Percentiles rank a stretch among this genome's conserved stretches.
Conservation (phyloP, 257 asterid species). For the Nicotiana tomentosiformis region DNA sequence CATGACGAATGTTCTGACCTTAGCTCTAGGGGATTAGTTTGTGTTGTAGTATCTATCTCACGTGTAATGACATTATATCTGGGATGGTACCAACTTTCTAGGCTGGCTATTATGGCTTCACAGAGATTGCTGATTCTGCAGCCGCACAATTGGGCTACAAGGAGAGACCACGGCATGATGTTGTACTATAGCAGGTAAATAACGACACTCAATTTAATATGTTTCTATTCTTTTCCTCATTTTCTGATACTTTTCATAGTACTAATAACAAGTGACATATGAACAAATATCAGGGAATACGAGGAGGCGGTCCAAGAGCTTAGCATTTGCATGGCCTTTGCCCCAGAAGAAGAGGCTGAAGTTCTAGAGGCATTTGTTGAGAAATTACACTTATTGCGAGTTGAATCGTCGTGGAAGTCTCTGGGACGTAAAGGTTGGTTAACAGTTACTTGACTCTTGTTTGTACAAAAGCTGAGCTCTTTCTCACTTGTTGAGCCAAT, state of each 20-base stretch:
- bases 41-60: background rate
- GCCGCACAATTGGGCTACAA: conserved; percentile 81
- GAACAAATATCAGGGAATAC: conserved; percentile 51
- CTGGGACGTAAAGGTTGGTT: conserved; percentile 44
- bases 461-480: background rate
- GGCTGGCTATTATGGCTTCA: conserved; percentile 90
- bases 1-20: background rate
- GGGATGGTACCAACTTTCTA: conserved; percentile 24
- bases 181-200: conserved; percentile 69
- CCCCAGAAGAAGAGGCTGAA: conserved; percentile 85
- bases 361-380: conserved; percentile 75
- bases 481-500: background rate
- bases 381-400: conserved; percentile 63
- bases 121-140: conserved; percentile 76
- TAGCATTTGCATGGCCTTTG: conserved; percentile 94
- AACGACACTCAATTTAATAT: background rate
- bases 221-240: background rate
- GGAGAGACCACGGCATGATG: conserved; percentile 92
- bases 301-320: conserved; percentile 89
- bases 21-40: background rate
- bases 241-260: background rate
- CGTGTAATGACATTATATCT: conserved; percentile 12
- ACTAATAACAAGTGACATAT: background rate
- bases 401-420: conserved; percentile 64
- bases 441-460: conserved; percentile 37